These are phyloP conservation scores for Massarina eburnea DNA, from an alignment of 2,329 filamentous ascomycete species.

Conservation along the genomic window DNA sequence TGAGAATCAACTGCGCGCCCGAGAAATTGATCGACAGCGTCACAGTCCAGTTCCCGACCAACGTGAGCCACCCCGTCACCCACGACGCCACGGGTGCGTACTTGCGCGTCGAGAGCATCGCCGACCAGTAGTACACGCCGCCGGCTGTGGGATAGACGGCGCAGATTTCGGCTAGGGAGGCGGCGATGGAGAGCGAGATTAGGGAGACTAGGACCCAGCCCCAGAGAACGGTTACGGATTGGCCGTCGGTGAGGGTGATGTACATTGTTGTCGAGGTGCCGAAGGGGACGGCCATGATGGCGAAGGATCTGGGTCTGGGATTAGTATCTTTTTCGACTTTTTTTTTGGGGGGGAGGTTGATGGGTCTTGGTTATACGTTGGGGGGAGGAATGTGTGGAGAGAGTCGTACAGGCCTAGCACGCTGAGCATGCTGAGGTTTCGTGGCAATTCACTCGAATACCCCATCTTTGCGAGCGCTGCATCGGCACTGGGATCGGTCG, in stretches of 20 bases:
- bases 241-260: constrained; percentile 68
- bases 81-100: constrained; percentile 69
- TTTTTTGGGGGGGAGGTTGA: background rate
- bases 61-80: constrained; percentile 70
- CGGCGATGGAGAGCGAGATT: constrained; percentile 68
- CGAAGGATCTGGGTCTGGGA: constrained; percentile 57
- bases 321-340: constrained; percentile 6
- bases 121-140: constrained; percentile 72
- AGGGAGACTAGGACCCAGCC: constrained; percentile 68
- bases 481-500: constrained; percentile 53
- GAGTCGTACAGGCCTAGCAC: constrained; percentile 61
- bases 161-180: constrained; percentile 74
- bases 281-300: constrained; percentile 73
- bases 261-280: constrained; percentile 69
- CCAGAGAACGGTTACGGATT: constrained; percentile 69
- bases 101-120: constrained; percentile 65
- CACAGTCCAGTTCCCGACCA: constrained; percentile 74
- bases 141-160: constrained; percentile 74
- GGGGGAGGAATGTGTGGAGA: background rate
- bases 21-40: constrained; percentile 68
- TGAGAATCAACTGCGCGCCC: constrained; percentile 69
- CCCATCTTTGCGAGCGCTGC: constrained; percentile 66
- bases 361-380: background rate
- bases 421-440: constrained; percentile 69
- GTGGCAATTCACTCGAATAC: constrained; percentile 67